phyloP scores from a whole-genome alignment of 1,284 basidiomycete genomes.

The Sanguinoderma infundibulare region DNA sequence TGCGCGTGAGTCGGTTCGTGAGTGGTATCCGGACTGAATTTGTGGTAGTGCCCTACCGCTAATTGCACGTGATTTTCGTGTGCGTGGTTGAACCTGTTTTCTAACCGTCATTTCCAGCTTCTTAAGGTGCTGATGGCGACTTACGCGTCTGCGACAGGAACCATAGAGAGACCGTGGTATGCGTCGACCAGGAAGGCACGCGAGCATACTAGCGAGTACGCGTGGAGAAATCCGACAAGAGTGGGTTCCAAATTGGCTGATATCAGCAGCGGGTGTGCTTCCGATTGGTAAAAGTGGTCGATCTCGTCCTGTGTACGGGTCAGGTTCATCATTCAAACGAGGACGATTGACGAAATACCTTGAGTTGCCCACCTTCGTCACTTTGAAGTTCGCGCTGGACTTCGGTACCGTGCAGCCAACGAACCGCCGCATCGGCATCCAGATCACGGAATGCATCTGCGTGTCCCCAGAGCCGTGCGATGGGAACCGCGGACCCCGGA shows the following conservation, averaged over 20 bases:
- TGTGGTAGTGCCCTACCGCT: conserved; percentile 67
- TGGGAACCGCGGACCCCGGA: conserved; percentile 52
- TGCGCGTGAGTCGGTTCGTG: conserved; percentile 34
- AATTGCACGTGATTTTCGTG: conserved; percentile 79
- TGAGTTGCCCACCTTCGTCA: conserved; percentile 21
- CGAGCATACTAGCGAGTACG: conserved; percentile 84
- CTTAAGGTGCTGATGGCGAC: conserved; percentile 36
- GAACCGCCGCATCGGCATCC: conserved; percentile 39
- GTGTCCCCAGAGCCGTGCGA: conserved; percentile 69
- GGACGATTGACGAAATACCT: background rate
- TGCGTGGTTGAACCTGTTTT: conserved; percentile 81
- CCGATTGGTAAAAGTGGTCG: conserved; percentile 48
- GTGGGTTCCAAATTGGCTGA: conserved; percentile 29
- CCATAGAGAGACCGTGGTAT: conserved; percentile 86
- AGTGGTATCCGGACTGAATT: background rate
- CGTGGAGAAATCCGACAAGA: conserved; percentile 58
- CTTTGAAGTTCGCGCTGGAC: conserved; percentile 27
- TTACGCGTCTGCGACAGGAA: conserved; percentile 87
- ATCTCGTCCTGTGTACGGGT: conserved; percentile 46
- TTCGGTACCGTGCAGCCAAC: conserved; percentile 33
- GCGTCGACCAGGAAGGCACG: conserved; percentile 88
- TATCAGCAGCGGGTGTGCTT: conserved; percentile 38
- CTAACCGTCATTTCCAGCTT: background rate
- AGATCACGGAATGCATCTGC: conserved; percentile 26
- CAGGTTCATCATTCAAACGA: background rate